Evolutionary conservation across 225 moss, liverwort and hornwort species (phyloP).

Genomic region (Neckera pumila): DNA sequence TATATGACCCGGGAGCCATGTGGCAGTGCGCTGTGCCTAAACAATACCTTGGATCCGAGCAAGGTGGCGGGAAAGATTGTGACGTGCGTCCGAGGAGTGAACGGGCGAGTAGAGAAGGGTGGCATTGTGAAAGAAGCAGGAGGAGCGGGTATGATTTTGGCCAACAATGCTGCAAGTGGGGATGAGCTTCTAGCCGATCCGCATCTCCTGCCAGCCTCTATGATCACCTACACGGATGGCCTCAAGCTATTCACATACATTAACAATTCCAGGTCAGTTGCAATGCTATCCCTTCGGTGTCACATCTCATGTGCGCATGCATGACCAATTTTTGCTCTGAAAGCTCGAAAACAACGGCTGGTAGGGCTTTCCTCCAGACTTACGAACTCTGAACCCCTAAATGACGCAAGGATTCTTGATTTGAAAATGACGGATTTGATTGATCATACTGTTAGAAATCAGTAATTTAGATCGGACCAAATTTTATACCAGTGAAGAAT

Average conservation of each 20-base stretch:
- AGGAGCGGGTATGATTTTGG: conserved; percentile 56
- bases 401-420: neutral
- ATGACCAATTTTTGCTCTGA: neutral
- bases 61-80: conserved; percentile 70
- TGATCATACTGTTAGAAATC: neutral
- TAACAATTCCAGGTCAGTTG: conserved; percentile 28
- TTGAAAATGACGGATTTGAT: neutral
- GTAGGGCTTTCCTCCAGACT: neutral
- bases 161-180: conserved; percentile 43
- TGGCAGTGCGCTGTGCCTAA: conserved; percentile 44
- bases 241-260: conserved; percentile 26
- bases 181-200: conserved; percentile 52
- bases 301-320: neutral
- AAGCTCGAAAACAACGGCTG: neutral
- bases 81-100: conserved; percentile 49
- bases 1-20: neutral
- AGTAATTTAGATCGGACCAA: neutral
- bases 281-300: neutral
- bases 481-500: neutral
- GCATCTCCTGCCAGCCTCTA: conserved; percentile 66
- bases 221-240: conserved; percentile 23
- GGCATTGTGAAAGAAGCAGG: conserved; percentile 43
- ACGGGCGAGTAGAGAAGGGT: conserved; percentile 61
- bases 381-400: neutral
- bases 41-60: conserved; percentile 41